Percentiles rank a stretch among this genome's conserved stretches.
These are phyloP conservation scores for Collariella sp. DNA, from an alignment of 495 filamentous ascomycete species.

Conservation along the genomic window DNA sequence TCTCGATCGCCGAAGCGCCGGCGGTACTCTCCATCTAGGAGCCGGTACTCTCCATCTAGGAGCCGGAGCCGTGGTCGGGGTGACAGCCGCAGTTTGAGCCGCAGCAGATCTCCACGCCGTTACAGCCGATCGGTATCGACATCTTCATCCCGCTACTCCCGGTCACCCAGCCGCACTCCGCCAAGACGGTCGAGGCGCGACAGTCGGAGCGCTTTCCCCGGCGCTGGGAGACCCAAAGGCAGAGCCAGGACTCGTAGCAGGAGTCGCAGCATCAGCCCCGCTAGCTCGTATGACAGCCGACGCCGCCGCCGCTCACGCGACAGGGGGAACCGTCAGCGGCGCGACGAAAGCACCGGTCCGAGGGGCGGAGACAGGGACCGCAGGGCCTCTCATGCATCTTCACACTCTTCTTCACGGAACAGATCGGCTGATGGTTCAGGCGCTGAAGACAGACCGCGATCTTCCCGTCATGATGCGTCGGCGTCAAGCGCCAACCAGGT, in stretches of 20 bases:
- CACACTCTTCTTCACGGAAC: conserved; percentile 41
- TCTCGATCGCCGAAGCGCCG: conserved; percentile 27
- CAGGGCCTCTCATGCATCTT: conserved; percentile 40
- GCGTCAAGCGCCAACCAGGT: conserved; percentile 31
- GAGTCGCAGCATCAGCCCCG: conserved; percentile 22
- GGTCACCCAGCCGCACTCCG: conserved; percentile 32
- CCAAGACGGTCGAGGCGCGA: conserved; percentile 35
- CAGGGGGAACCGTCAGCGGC: conserved; percentile 1
- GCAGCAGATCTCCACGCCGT: conserved; percentile 14
- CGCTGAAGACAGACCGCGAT: conserved; percentile 45
- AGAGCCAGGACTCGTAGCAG: conserved; percentile 28
- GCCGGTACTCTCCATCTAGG: conserved; percentile 28
- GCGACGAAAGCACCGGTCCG: conserved; percentile 3
- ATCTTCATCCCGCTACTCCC: conserved; percentile 30
- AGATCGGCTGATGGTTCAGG: conserved; percentile 56
- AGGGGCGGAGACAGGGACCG: conserved; percentile 10
- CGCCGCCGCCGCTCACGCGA: conserved; percentile 40
- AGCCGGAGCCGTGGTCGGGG: conserved; percentile 37
- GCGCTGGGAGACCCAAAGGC: neutral
- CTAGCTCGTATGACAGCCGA: conserved; percentile 33
- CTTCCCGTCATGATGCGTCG: conserved; percentile 23
- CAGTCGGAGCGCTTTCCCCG: conserved; percentile 35
- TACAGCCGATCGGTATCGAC: conserved; percentile 44
- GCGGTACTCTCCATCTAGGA: conserved; percentile 25
- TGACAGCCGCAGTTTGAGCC: neutral